These are phyloP conservation scores for Clonostachys solani DNA, from an alignment of 2,329 filamentous ascomycete species.

Conservation along the genomic window DNA sequence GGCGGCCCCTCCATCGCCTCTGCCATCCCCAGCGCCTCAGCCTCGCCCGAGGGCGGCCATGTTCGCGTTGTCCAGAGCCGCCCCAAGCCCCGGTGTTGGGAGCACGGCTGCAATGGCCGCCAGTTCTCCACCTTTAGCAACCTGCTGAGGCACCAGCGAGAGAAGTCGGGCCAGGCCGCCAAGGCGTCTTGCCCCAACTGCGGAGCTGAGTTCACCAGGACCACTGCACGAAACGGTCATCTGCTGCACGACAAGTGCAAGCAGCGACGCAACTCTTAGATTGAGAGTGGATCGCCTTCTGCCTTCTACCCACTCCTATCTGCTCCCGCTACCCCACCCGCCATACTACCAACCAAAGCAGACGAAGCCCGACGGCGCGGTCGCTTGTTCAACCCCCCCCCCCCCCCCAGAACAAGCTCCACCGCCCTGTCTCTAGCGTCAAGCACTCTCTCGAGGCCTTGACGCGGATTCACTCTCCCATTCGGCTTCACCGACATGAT, in stretches of 20 bases:
- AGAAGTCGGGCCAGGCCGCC: constrained; percentile 86
- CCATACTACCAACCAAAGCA: too few relatives aligned
- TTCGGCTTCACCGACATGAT: too few relatives aligned
- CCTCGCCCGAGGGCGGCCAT: constrained; percentile 28
- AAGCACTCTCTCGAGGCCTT: too few relatives aligned
- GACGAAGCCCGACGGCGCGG: too few relatives aligned
- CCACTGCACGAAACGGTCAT: constrained; percentile 84
- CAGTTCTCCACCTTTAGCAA: constrained; percentile 98
- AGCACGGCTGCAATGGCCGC: constrained; percentile 92
- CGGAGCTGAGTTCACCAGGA: constrained; percentile 89
- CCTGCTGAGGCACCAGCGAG: constrained; percentile 83
- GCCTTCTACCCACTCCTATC: too few relatives aligned
- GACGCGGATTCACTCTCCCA: too few relatives aligned
- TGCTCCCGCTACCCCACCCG: too few relatives aligned
- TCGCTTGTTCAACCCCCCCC: too few relatives aligned
- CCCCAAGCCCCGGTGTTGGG: constrained; percentile 96
- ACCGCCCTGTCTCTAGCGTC: too few relatives aligned
- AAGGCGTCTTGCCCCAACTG: constrained; percentile 90
- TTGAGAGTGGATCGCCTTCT: not conserved
- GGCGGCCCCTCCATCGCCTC: constrained; percentile 19
- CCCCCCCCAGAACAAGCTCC: too few relatives aligned
- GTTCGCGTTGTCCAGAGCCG: constrained; percentile 71
- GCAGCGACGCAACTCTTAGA: constrained; percentile 33
- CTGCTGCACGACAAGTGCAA: constrained; percentile 88
- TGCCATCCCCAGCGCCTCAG: not conserved